These are phyloP conservation scores for Fusarium incarnatum DNA, from an alignment of 2,329 filamentous ascomycete genomes.

Conservation along the genomic window DNA sequence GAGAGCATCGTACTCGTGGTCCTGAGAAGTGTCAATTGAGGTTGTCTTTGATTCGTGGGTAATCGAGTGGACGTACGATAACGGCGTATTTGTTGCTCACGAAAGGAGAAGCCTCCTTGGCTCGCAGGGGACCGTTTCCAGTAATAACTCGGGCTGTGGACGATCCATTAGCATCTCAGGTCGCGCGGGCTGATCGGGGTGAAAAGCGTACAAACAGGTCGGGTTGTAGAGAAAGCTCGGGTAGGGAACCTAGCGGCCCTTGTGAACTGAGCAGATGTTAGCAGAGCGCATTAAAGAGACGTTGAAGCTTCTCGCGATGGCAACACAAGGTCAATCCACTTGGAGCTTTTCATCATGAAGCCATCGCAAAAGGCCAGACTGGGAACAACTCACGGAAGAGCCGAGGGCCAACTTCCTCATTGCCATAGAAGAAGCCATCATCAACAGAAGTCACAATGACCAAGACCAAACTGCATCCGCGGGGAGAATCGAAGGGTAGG, in stretches of 20 bases:
- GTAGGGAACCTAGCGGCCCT: conserved; percentile 71
- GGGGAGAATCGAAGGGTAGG: conserved; percentile 42
- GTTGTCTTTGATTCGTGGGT: conserved; percentile 4
- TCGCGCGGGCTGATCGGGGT: conserved; percentile 1
- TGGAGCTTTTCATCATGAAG: conserved; percentile 13
- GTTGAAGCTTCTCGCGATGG: conserved; percentile 26
- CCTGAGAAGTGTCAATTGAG: conserved; percentile 62
- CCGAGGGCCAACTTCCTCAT: conserved; percentile 69
- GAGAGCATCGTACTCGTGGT: conserved; percentile 98
- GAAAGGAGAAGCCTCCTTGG: conserved; percentile 91
- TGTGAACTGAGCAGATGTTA: conserved; percentile 65
- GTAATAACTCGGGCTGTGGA: conserved; percentile 82
- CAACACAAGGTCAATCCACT: not conserved
- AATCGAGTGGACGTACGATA: conserved; percentile 71
- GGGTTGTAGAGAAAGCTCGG: conserved; percentile 88
- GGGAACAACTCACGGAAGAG: conserved; percentile 63
- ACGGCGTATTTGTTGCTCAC: conserved; percentile 93
- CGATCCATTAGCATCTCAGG: conserved; percentile 32
- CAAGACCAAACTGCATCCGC: conserved; percentile 50
- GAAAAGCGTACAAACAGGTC: conserved; percentile 74
- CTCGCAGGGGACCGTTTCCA: conserved; percentile 81
- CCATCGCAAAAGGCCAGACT: conserved; percentile 32
- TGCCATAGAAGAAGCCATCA: conserved; percentile 73
- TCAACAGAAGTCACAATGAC: conserved; percentile 49
- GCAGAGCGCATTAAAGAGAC: conserved; percentile 26